Evolutionary conservation across 305 asterid species (phyloP).

Genomic region (Caryopteris hybrid): DNA sequence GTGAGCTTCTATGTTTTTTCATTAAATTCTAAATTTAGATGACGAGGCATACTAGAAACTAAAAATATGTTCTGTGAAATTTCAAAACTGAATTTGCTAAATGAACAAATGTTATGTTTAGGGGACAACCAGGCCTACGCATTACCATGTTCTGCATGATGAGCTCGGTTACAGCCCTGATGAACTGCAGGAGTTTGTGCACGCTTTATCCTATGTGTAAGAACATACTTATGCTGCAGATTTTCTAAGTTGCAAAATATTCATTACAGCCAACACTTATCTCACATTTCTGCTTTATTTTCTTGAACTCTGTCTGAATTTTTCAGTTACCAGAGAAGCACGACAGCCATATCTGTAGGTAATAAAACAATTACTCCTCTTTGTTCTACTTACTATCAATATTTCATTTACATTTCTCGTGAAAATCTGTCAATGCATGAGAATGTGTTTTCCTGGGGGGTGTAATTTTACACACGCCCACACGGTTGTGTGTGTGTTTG

Average conservation of each 20-base stretch:
- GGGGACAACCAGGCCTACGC: conserved; percentile 79
- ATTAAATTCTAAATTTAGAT: background rate
- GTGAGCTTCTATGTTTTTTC: conserved; percentile 30
- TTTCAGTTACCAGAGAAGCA: conserved; percentile 74
- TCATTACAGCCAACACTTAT: background rate
- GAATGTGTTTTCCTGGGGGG: too few relatives aligned
- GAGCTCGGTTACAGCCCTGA: conserved; percentile 63
- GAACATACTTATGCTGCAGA: background rate
- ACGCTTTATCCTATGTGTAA: conserved; percentile 69
- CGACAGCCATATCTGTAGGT: conserved; percentile 74
- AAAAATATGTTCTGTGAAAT: background rate
- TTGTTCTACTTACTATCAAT: background rate
- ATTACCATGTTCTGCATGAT: conserved; percentile 64
- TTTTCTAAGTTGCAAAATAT: background rate
- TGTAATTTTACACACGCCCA: too few relatives aligned
- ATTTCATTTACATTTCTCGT: background rate
- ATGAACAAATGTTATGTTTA: background rate
- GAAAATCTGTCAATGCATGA: too few relatives aligned
- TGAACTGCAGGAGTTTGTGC: conserved; percentile 69
- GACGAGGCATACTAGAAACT: background rate
- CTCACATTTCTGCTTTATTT: background rate
- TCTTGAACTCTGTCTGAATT: background rate
- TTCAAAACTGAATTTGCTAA: background rate
- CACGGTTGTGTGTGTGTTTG: too few relatives aligned
- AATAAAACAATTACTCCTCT: conserved; percentile 17